phyloP scores from a whole-genome alignment of 2,329 filamentous ascomycete genomes.

The Phoma sp. region DNA sequence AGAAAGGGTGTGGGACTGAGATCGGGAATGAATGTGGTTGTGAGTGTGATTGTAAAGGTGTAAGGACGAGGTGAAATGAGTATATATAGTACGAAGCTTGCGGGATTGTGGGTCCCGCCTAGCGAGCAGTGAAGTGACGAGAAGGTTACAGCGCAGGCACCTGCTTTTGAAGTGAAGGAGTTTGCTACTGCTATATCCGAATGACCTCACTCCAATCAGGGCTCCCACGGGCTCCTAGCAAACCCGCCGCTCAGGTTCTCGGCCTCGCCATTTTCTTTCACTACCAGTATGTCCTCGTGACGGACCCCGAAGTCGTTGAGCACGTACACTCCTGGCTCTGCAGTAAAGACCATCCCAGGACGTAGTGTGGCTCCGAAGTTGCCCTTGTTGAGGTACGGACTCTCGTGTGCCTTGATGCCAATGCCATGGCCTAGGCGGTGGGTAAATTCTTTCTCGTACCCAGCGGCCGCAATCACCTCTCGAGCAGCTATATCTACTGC shows the following conservation, averaged over 20 bases:
- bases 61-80: background rate
- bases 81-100: background rate
- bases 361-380: constrained; percentile 57
- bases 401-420: constrained; percentile 71
- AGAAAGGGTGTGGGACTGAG: no score
- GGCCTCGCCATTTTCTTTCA: constrained; percentile 60
- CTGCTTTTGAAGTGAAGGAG: background rate
- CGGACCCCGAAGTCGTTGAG: constrained; percentile 66
- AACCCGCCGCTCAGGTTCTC: constrained; percentile 62
- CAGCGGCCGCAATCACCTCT: constrained; percentile 62
- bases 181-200: background rate
- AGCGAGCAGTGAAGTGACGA: background rate
- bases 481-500: constrained; percentile 67
- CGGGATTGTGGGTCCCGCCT: background rate
- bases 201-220: constrained; percentile 31
- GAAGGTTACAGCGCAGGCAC: background rate
- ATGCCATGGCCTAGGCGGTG: constrained; percentile 70
- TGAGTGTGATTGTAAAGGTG: background rate
- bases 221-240: constrained; percentile 61
- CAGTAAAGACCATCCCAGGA: constrained; percentile 68
- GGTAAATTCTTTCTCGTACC: constrained; percentile 66
- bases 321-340: constrained; percentile 69
- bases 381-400: constrained; percentile 69
- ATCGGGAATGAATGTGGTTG: background rate
- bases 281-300: constrained; percentile 67